Conservation (phyloP, 495 filamentous ascomycete species). For the Immersiella caudata region DNA sequence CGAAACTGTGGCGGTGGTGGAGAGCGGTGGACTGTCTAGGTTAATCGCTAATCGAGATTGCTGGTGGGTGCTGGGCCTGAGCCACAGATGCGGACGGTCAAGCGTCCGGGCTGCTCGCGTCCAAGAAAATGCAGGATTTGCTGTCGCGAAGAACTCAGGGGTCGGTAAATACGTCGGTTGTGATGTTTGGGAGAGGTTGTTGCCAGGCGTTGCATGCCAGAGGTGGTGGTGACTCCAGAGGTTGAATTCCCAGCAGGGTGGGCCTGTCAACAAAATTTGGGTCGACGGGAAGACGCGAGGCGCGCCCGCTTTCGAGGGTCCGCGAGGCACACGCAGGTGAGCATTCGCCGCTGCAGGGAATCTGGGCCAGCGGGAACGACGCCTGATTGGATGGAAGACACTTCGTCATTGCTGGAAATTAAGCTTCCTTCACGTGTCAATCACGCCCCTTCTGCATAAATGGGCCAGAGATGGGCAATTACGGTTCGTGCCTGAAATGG, state of each 20-base stretch:
- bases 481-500: conserved; percentile 17
- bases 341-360: conserved; percentile 13
- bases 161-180: not conserved
- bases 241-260: conserved; percentile 19
- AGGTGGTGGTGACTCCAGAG: not conserved
- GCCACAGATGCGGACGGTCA: not conserved
- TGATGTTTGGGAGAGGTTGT: not conserved
- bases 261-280: conserved; percentile 42
- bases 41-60: conserved; percentile 22
- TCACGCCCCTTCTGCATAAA: conserved; percentile 17
- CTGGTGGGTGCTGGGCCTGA: conserved; percentile 12
- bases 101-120: conserved; percentile 5
- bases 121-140: not conserved
- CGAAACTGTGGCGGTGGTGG: conserved; percentile 1
- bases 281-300: conserved; percentile 33
- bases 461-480: conserved; percentile 22
- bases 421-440: conserved; percentile 27
- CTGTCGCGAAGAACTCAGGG: conserved; percentile 9
- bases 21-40: conserved; percentile 1
- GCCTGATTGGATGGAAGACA: conserved; percentile 25
- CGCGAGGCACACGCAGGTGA: not conserved
- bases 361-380: conserved; percentile 12
- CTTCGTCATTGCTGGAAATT: conserved; percentile 32
- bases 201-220: conserved; percentile 3
- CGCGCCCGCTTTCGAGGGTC: conserved; percentile 22